Conservation (phyloP, 1,139 yeast genomes). For the Candida sanyaensis region DNA sequence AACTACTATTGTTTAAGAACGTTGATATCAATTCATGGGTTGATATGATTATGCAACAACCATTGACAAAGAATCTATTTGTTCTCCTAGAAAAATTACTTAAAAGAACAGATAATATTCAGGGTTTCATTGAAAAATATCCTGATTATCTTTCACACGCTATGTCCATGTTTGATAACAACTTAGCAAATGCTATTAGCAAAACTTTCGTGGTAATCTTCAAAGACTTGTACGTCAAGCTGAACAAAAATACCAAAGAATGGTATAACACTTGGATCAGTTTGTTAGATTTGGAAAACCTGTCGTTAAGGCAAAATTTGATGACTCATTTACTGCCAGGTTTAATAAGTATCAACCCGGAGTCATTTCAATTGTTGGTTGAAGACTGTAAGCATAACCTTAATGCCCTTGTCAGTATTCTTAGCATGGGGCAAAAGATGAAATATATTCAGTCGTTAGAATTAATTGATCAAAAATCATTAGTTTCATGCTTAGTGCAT, state of each 20-base stretch:
- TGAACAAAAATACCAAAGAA: constrained; percentile 19
- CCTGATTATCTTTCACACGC: constrained; percentile 50
- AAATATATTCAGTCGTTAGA: constrained; percentile 32
- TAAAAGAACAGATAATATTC: constrained; percentile 38
- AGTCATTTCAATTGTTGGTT: constrained; percentile 19
- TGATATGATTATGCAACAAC: constrained; percentile 12
- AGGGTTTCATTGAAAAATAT: constrained; percentile 37
- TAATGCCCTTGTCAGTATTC: constrained; percentile 51
- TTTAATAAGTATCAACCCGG: constrained; percentile 54
- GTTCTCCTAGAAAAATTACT: constrained; percentile 46
- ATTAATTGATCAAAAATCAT: constrained; percentile 5
- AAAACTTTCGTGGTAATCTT: constrained; percentile 56
- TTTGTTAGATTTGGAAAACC: constrained; percentile 36
- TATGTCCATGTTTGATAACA: constrained; percentile 53
- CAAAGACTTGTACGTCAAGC: constrained; percentile 21
- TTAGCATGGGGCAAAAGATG: constrained; percentile 68
- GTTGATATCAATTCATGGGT: constrained; percentile 9
- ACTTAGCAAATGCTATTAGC: constrained; percentile 69
- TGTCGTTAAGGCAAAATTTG: constrained; percentile 38
- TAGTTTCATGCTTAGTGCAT: constrained; percentile 46
- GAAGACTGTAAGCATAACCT: constrained; percentile 26
- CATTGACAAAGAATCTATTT: constrained; percentile 9
- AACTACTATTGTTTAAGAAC: constrained; percentile 34
- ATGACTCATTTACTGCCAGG: constrained; percentile 59
- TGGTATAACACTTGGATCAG: constrained; percentile 62